A percentile compares a stretch with the other conserved stretches of the same genome.
These are phyloP conservation scores for Solanum bukasovii DNA, from an alignment of 257 asterid species.

Conservation along the genomic window DNA sequence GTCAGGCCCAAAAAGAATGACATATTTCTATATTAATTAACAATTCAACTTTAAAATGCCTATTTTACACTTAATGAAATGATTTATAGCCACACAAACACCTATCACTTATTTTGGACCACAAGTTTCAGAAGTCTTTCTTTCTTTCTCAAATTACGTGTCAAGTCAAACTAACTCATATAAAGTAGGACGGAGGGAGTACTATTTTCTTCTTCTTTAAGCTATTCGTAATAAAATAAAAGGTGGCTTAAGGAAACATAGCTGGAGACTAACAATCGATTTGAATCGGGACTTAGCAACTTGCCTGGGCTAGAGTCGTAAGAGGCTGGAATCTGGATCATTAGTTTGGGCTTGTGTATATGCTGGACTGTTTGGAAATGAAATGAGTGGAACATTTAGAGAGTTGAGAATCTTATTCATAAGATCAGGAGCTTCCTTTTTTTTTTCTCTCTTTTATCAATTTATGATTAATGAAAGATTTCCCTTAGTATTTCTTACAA, in stretches of 20 bases:
- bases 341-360: background rate
- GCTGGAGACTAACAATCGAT: background rate
- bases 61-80: background rate
- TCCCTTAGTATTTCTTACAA: background rate
- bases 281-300: background rate
- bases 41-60: background rate
- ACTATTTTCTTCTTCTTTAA: background rate
- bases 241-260: background rate
- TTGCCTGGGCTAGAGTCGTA: background rate
- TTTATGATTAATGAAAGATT: background rate
- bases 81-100: background rate
- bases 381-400: background rate
- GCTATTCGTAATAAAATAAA: background rate
- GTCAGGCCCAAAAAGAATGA: too few relatives aligned
- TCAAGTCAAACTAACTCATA: background rate
- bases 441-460: background rate
- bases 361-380: background rate
- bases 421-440: background rate
- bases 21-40: too few relatives aligned
- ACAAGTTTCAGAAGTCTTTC: background rate
- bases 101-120: background rate
- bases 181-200: background rate
- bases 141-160: background rate
- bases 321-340: background rate
- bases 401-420: background rate